Percentiles rank a stretch among this genome's conserved stretches.
Conservation (phyloP, 331 rosid species). For the Acacia concinna region DNA sequence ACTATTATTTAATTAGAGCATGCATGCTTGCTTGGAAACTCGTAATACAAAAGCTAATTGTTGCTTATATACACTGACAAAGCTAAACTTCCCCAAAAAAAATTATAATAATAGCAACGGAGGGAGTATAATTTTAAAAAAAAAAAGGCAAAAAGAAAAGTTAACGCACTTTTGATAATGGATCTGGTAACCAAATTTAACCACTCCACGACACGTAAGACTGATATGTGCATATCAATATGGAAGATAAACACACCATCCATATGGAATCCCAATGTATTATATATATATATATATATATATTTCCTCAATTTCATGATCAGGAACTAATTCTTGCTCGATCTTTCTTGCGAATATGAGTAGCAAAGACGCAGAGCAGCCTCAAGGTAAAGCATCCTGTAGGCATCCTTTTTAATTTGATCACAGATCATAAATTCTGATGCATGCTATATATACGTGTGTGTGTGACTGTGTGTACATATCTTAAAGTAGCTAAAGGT, state of each 20-base stretch:
- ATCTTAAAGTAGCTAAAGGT: background rate
- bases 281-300: too few relatives aligned
- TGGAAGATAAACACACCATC: background rate
- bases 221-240: background rate
- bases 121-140: too few relatives aligned
- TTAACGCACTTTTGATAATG: background rate
- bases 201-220: background rate
- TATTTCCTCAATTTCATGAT: background rate
- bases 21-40: too few relatives aligned
- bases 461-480: background rate
- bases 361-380: constrained; percentile 19
- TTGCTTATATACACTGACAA: background rate
- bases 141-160: too few relatives aligned
- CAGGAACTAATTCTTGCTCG: background rate
- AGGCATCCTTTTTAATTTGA: background rate
- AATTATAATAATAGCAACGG: background rate
- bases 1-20: too few relatives aligned
- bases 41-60: too few relatives aligned
- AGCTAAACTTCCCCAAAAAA: background rate
- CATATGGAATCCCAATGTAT: background rate
- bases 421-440: background rate
- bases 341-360: constrained; percentile 22
- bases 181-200: constrained; percentile 2
- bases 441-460: background rate
- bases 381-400: constrained; percentile 26